Evolutionary conservation across 1,284 basidiomycete genomes (phyloP).

Genomic region (Meira miltonrushii): DNA sequence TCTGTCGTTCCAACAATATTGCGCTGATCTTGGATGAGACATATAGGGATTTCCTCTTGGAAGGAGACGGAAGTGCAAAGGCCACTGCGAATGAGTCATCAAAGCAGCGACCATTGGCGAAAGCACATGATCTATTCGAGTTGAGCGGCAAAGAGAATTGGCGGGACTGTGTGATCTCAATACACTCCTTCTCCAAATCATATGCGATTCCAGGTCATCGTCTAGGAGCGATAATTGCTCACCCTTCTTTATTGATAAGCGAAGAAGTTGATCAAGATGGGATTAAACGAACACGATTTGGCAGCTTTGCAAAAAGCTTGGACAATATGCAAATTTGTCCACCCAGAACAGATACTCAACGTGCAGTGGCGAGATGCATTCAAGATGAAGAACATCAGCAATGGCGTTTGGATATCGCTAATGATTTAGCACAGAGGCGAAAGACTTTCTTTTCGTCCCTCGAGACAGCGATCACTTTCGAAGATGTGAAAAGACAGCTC

Average conservation of each 20-base stretch:
- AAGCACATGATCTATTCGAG: conserved; percentile 62
- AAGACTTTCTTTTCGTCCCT: conserved; percentile 60
- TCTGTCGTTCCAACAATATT: conserved; percentile 62
- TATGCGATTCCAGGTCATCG: conserved; percentile 81
- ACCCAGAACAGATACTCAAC: conserved; percentile 26
- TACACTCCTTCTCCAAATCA: conserved; percentile 62
- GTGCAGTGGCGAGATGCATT: conserved; percentile 39
- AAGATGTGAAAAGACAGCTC: conserved; percentile 1
- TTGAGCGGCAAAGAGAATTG: conserved; percentile 23
- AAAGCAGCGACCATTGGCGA: conserved; percentile 28
- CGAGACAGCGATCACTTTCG: neutral
- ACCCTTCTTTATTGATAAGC: conserved; percentile 58
- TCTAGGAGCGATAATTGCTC: conserved; percentile 70
- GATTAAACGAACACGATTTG: conserved; percentile 48
- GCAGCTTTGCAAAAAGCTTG: conserved; percentile 61
- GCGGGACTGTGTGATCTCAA: conserved; percentile 24
- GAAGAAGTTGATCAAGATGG: conserved; percentile 13
- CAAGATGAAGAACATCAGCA: conserved; percentile 41
- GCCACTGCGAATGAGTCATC: neutral
- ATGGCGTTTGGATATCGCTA: conserved; percentile 58
- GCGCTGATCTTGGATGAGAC: conserved; percentile 65
- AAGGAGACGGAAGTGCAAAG: conserved; percentile 23
- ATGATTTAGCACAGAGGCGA: conserved; percentile 61
- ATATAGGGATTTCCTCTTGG: conserved; percentile 70
- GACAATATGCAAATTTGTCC: conserved; percentile 63